Evolutionary conservation across 176 grass and related monocot species (phyloP), one percentile per base, ranked within the genome.

Genomic region (Carex cristatella): DNA sequence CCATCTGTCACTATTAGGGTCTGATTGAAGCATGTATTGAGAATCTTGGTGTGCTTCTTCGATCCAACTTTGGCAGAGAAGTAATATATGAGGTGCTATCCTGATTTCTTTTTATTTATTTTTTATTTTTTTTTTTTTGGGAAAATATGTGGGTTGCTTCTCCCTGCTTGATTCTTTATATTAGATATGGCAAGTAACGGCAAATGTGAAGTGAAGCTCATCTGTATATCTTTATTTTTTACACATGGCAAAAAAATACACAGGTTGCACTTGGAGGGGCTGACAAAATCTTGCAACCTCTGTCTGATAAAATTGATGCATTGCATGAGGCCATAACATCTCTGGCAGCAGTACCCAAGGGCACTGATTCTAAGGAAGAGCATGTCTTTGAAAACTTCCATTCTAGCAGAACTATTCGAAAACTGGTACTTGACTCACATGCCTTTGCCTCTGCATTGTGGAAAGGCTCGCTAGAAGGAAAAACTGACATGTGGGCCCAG

Each of bases 21-120:
- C 93, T 98, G 56, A 65, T 98, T 18, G 69, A 89, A 81, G 87
- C 71, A 55, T 95, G 91, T 58, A 83, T 87, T 31, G 86, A 92
- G 76, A 95, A 93, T 92, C 87, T 73, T 73, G 93, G 91, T 9
- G 89, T 87, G 61, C 84, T 95, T 77, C 93, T 98, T 83, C 69
- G 85, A 79, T 85, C 93, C 63, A 98, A 95, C 87, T 95, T 95
- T 5, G 90, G 91, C 75, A 98, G 94, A 90, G 93, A 98, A 84
- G 18, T 98, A 48, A 66, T 98, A 35, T 93, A 88, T 68, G 91
- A 98, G 95, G 95, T 98, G 35, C 79, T 85, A 12, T 33, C 28
- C 74, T 78, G 28, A 57, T 78, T 78, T 78, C 33, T 10, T 32
- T 53, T 42, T 37, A 37, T 37, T 48, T 76, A 0, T 1, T 55